phyloP scores from a whole-genome alignment of 495 filamentous ascomycete species.

The Penicillium roqueforti region DNA sequence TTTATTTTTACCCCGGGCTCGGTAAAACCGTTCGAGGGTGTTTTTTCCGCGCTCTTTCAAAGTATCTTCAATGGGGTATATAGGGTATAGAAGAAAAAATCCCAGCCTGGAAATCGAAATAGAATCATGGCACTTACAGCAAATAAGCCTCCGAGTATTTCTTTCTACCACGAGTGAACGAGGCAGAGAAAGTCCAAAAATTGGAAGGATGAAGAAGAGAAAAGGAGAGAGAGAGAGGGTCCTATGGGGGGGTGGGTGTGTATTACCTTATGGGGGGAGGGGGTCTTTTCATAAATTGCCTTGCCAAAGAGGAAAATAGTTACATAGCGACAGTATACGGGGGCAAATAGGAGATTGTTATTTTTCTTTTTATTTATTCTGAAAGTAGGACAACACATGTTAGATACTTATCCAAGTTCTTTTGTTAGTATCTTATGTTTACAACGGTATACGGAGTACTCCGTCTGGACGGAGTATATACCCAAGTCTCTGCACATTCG shows the following conservation, averaged over 20 bases:
- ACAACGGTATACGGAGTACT: too few relatives aligned
- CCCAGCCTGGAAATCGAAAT: background rate
- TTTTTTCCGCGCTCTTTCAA: background rate
- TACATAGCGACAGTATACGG: background rate
- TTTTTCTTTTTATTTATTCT: background rate
- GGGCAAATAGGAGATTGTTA: background rate
- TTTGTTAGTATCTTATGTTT: background rate
- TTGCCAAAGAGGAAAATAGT: background rate
- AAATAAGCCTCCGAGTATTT: slow-evolving; percentile 19
- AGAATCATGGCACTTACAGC: slow-evolving; percentile 21
- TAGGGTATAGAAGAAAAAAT: background rate
- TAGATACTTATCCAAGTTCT: background rate
- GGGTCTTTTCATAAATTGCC: slow-evolving; percentile 6
- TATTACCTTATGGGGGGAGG: slow-evolving; percentile 14
- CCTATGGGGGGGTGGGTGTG: slow-evolving; percentile 17
- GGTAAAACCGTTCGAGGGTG: background rate
- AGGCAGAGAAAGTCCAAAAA: slow-evolving; percentile 26
- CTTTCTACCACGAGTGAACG: slow-evolving; percentile 40
- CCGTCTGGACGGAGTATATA: background rate
- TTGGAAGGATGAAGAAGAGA: slow-evolving; percentile 15
- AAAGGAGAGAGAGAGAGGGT: slow-evolving; percentile 24
- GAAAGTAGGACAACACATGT: background rate
- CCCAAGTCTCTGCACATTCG: background rate
- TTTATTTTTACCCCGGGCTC: too few relatives aligned
- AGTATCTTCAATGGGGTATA: background rate